phyloP scores from a whole-genome alignment of 768 basidiomycete genomes.

The Panaeolus papilionaceus region DNA sequence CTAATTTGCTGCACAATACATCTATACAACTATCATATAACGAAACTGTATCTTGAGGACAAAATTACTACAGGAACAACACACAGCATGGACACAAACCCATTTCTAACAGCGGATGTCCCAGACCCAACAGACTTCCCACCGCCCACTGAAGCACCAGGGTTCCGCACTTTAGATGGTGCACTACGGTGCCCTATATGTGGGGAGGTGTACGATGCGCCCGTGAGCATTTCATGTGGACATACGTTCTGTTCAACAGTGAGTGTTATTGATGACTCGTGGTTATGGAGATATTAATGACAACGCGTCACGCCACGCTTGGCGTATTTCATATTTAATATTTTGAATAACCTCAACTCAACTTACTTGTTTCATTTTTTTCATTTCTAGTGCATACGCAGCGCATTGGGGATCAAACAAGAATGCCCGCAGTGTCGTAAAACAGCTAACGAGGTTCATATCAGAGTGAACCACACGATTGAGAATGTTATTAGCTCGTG shows the following conservation, averaged over 20 bases:
- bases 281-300: background rate
- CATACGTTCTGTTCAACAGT: slow-evolving; percentile 86
- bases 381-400: slow-evolving; percentile 69
- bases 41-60: background rate
- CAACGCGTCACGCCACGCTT: background rate
- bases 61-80: slow-evolving; percentile 11
- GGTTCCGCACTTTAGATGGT: slow-evolving; percentile 67
- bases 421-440: slow-evolving; percentile 80
- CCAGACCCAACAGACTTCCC: slow-evolving; percentile 79
- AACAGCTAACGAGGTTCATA: slow-evolving; percentile 59
- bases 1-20: background rate
- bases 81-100: slow-evolving; percentile 14
- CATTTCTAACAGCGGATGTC: slow-evolving; percentile 32
- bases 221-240: slow-evolving; percentile 76
- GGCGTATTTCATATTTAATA: background rate
- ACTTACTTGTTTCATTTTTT: background rate
- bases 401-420: slow-evolving; percentile 58
- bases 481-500: slow-evolving; percentile 78
- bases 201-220: slow-evolving; percentile 73
- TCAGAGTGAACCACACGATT: slow-evolving; percentile 71
- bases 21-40: background rate
- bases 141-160: slow-evolving; percentile 44
- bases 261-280: slow-evolving; percentile 28
- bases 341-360: background rate
- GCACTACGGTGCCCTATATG: slow-evolving; percentile 80